phyloP scores from a whole-genome alignment of 306 rosid genomes.

The Canavalia gladiata region DNA sequence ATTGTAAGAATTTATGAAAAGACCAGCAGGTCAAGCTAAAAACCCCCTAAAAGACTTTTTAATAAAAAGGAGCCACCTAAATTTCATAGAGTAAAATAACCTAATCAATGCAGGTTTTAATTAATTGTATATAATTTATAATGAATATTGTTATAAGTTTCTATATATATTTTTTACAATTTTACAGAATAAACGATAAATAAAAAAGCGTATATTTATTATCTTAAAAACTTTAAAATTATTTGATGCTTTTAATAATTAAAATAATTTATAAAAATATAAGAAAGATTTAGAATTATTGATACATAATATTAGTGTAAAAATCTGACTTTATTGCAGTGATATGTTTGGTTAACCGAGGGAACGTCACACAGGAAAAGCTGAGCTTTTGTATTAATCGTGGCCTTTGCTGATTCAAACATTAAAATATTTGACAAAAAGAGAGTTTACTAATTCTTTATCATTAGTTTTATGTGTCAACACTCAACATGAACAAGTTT shows the following conservation, averaged over 20 bases:
- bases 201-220: too few species aligned
- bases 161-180: too few species aligned
- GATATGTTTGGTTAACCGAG: slow-evolving; percentile 4
- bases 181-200: too few species aligned
- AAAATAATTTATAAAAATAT: too few species aligned
- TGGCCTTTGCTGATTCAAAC: neutral
- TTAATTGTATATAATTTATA: too few species aligned
- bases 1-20: neutral
- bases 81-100: neutral
- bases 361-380: neutral
- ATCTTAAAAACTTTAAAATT: too few species aligned
- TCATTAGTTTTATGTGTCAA: neutral
- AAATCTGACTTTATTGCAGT: neutral
- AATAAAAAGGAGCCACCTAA: neutral
- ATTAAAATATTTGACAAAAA: neutral
- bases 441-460: neutral
- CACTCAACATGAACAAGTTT: neutral
- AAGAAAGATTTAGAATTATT: too few species aligned
- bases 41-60: neutral
- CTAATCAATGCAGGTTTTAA: too few species aligned
- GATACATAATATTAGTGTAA: neutral
- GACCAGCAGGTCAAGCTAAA: neutral
- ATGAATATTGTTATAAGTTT: too few species aligned
- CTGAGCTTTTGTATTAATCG: neutral
- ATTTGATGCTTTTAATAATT: too few species aligned